Conservation (phyloP, 305 asterid genomes). For the Fraxinus xanthoxyloides region DNA sequence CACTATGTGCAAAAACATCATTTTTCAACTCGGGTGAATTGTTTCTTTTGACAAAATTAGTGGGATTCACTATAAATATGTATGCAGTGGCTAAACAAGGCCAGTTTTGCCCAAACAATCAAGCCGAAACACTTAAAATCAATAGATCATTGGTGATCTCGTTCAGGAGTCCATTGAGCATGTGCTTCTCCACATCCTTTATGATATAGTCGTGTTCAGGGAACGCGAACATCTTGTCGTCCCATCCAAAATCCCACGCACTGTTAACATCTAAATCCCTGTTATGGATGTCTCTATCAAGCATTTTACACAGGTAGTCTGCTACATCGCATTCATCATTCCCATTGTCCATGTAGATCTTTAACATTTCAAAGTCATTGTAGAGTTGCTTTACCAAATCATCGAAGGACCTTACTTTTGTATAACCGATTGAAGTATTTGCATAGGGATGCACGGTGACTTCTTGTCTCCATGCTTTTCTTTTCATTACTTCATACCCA, state of each 20-base stretch:
- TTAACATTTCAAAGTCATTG: slow-evolving; percentile 51
- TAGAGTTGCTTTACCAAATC: slow-evolving; percentile 61
- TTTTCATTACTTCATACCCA: slow-evolving; percentile 65
- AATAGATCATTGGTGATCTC: slow-evolving; percentile 59
- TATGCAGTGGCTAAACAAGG: slow-evolving; percentile 19
- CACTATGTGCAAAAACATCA: slow-evolving; percentile 15
- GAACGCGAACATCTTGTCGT: slow-evolving; percentile 31
- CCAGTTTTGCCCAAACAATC: slow-evolving; percentile 22
- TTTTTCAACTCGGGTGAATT: not conserved
- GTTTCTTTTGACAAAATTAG: not conserved
- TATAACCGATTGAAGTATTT: slow-evolving; percentile 11
- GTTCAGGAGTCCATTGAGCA: slow-evolving; percentile 67
- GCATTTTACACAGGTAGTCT: slow-evolving; percentile 51
- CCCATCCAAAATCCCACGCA: slow-evolving; percentile 84
- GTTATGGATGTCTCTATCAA: slow-evolving; percentile 52
- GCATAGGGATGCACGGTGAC: slow-evolving; percentile 36
- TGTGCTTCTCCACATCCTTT: slow-evolving; percentile 56
- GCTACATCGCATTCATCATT: slow-evolving; percentile 43
- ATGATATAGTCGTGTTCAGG: slow-evolving; percentile 51
- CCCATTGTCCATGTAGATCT: slow-evolving; percentile 41
- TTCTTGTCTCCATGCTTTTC: slow-evolving; percentile 65
- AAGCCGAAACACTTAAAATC: slow-evolving; percentile 30
- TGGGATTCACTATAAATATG: not conserved
- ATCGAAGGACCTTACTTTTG: slow-evolving; percentile 52
- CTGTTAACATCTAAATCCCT: slow-evolving; percentile 47